Evolutionary conservation across 176 grass and related monocot species (phyloP), one percentile per base, ranked within the genome.

Genomic region (Triticum dicoccoides): DNA sequence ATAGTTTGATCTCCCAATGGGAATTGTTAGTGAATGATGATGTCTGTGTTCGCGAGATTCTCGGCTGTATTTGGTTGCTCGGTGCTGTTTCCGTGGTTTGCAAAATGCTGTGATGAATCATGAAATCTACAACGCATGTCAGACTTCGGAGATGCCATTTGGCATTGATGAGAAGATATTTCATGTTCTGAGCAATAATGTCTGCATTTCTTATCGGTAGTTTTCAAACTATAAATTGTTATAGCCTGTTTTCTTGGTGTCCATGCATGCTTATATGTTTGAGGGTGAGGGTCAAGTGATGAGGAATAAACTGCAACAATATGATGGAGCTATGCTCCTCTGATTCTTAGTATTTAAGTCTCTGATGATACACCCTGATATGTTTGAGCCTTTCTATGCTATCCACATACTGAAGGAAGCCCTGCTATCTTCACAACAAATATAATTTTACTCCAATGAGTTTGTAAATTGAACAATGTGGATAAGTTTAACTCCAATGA

Each of bases 281-380:
- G 67, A 59, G 81, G 76, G 18, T 9, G 67, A 59, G 81, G 76
- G 18, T 81, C 76, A 91, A 41, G 15, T 54, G 85, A 91, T 33
- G 81, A 91, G 33, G 6, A 47, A 76, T 61, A 29, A 84, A 91
- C 89, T 81, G 89, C 89, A 91, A 91, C 85, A 91, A 88, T 81
- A 91, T 88, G 85, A 81, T 62, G 25, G 39, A 15, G 65, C 47
- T 18, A 10, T 61, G 1, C 58, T 62, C 80, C 15, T 11, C 15
- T 87, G 89, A 91, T 91, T 91, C 37, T 24, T 5, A 81, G 81
- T 81, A 81, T 91, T 87, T 69, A 85, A 91, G 85, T 85, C 76
- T 87, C 76, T 91, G 85, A 91, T 81, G 89, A 63, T 5, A 37
- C 34, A 13, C 21, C 7, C 30, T 45, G 6, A 4, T 20, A 0